Conservation (phyloP, 2,329 filamentous ascomycete species). For the Penicillium corylophilum region DNA sequence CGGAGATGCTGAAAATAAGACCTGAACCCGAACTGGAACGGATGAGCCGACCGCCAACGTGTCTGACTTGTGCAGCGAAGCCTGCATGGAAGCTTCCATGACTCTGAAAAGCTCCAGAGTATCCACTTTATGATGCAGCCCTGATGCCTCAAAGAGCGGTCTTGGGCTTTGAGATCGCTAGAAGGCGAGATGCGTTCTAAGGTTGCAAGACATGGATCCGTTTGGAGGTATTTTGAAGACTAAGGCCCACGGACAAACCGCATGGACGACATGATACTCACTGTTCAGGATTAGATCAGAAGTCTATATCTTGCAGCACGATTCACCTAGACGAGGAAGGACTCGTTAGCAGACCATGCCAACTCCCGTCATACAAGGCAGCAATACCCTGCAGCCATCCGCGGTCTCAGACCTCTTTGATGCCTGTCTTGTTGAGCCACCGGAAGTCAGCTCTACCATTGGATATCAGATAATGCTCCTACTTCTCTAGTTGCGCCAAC, state of each 20-base stretch:
- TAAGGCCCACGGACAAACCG: not conserved
- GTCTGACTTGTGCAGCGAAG: constrained; percentile 33
- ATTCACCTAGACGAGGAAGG: constrained; percentile 13
- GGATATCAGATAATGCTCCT: constrained; percentile 16
- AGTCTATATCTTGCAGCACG: constrained; percentile 15
- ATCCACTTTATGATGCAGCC: constrained; percentile 6
- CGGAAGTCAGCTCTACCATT: constrained; percentile 20
- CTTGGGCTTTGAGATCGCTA: not conserved
- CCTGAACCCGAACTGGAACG: constrained; percentile 1
- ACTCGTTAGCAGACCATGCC: constrained; percentile 26
- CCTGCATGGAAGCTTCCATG: constrained; percentile 35
- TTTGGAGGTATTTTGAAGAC: not conserved
- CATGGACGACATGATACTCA: not conserved
- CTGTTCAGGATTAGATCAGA: constrained; percentile 17
- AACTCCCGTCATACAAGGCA: constrained; percentile 30
- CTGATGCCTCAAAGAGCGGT: constrained; percentile 14
- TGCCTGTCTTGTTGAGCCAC: constrained; percentile 24
- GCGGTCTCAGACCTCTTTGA: constrained; percentile 34
- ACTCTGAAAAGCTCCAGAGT: not conserved
- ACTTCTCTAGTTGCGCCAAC: constrained; percentile 26
- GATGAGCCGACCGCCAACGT: constrained; percentile 17
- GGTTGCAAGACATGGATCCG: not conserved
- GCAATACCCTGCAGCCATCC: constrained; percentile 31
- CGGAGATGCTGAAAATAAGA: constrained; percentile 10
- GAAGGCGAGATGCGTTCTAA: not conserved